These are phyloP conservation scores for Tylopilus rubrobrunneus DNA, from an alignment of 768 basidiomycete genomes.

Conservation along the genomic window DNA sequence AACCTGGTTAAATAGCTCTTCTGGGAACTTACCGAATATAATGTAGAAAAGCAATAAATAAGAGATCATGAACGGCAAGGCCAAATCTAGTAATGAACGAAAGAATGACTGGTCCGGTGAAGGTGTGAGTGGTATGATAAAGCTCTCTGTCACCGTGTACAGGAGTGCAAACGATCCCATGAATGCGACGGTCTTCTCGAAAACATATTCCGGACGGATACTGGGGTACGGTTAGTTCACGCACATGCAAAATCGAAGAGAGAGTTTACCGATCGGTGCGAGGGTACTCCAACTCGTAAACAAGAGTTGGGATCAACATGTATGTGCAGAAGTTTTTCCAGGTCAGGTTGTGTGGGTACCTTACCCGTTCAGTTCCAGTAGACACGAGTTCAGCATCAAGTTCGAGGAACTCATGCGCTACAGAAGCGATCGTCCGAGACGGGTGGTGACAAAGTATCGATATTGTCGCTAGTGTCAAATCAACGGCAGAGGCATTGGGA, in stretches of 20 bases:
- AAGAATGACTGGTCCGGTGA: slow-evolving; percentile 66
- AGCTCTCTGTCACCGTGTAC: slow-evolving; percentile 89
- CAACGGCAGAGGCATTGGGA: slow-evolving; percentile 7
- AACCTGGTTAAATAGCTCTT: neutral
- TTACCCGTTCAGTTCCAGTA: slow-evolving; percentile 59
- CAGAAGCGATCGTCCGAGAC: slow-evolving; percentile 53
- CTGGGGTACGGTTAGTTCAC: slow-evolving; percentile 10
- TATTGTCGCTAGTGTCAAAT: slow-evolving; percentile 27
- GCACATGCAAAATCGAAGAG: neutral
- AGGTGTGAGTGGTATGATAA: slow-evolving; percentile 83
- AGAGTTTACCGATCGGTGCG: slow-evolving; percentile 69
- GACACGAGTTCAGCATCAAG: slow-evolving; percentile 74
- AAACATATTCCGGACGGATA: slow-evolving; percentile 47
- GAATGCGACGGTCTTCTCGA: slow-evolving; percentile 72
- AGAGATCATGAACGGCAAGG: slow-evolving; percentile 90
- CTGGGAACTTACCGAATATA: slow-evolving; percentile 57
- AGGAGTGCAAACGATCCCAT: slow-evolving; percentile 96
- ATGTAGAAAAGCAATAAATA: slow-evolving; percentile 86
- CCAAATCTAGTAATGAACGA: slow-evolving; percentile 76
- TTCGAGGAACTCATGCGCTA: slow-evolving; percentile 76
- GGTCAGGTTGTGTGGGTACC: slow-evolving; percentile 84
- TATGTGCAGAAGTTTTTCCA: slow-evolving; percentile 81
- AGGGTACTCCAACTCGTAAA: slow-evolving; percentile 96
- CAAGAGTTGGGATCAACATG: slow-evolving; percentile 84
- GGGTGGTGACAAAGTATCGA: slow-evolving; percentile 61